Base-by-base conservation (phyloP, 2,329 filamentous ascomycete species). In the Colletotrichum cereale region DNA sequence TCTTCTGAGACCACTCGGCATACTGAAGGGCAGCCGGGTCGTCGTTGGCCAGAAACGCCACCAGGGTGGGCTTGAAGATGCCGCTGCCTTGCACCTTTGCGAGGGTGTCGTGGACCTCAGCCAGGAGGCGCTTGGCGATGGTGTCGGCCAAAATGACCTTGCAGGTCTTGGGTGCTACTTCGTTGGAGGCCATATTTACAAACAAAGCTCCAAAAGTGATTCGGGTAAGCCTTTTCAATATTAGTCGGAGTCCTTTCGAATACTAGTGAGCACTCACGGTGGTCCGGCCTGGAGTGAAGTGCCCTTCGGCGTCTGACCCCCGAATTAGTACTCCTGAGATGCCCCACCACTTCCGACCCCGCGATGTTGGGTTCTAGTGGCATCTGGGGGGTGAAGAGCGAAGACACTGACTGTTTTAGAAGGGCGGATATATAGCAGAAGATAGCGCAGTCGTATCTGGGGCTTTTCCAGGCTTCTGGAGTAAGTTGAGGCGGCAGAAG, bases 1-100 rank as follows among this genome's bases (percentile, higher is more conserved):
- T 98, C 88, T 97, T 98, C 82, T 94, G 93, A 50, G 96, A 98
- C 94, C 94, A 98, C 82, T 98, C 94, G 66, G 96, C 96, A 80
- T 99, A 98, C 85, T 97, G 94, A 77, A 93, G 87, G 40, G 96
- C 96, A 48, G 95, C 94, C 38, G 95, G 94, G 83, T 99, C 96
- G 75, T 89, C 89, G 82, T 97, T 98, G 75, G 96, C 95, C 67
- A 99, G 87, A 83, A 98, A 97, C 71, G 96, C 96, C 55, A 96
- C 93, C 64, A 99, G 88, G 73, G 93, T 91, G 42, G 96, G 95
- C 79, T 91, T 85, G 52, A 79, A 76, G 70, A 82, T 82, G 72
- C 80, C 80, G 42, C 81, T 85, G 75, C 88, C 90, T 78, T 91
- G 87, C 58, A 97, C 86, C 74, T 90, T 91, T 78, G 89, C 88